Evolutionary conservation across 2,329 filamentous ascomycete genomes (phyloP).

Genomic region (Phialemoniopsis sp.): DNA sequence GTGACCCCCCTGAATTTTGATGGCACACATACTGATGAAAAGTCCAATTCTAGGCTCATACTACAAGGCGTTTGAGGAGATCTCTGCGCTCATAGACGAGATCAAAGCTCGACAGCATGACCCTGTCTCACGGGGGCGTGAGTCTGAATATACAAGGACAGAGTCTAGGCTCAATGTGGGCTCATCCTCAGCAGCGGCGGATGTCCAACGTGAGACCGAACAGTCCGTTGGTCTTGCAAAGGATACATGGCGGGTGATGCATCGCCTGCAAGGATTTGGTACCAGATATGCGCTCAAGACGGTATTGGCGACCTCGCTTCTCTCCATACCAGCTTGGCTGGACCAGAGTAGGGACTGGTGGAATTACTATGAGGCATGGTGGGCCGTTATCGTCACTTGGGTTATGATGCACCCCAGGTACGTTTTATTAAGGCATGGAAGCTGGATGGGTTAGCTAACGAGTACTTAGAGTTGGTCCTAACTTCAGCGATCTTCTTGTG

Average conservation of each 20-base stretch:
- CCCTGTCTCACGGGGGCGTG: conserved; percentile 11
- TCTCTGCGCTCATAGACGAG: conserved; percentile 34
- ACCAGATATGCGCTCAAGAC: conserved; percentile 55
- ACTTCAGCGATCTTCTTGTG: conserved; percentile 51
- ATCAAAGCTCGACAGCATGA: conserved; percentile 33
- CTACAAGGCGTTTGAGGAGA: conserved; percentile 38
- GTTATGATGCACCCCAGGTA: conserved; percentile 47
- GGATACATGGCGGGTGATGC: conserved; percentile 38
- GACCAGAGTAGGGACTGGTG: conserved; percentile 42
- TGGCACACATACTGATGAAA: too few relatives aligned
- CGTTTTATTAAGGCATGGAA: background rate
- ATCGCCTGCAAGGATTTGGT: conserved; percentile 53
- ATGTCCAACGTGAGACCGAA: too few relatives aligned
- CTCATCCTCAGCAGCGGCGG: too few relatives aligned
- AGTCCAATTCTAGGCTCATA: conserved; percentile 23
- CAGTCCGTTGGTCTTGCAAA: too few relatives aligned
- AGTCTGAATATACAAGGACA: too few relatives aligned
- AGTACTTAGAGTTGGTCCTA: conserved; percentile 44
- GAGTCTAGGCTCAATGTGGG: too few relatives aligned
- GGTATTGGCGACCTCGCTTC: conserved; percentile 41
- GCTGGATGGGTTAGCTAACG: too few relatives aligned
- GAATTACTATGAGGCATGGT: conserved; percentile 52
- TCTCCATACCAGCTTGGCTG: conserved; percentile 52
- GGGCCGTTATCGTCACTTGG: conserved; percentile 54
- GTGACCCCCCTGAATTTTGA: background rate